Base-by-base conservation (phyloP, 2,329 filamentous ascomycete genomes). In the Onygenales sp. region DNA sequence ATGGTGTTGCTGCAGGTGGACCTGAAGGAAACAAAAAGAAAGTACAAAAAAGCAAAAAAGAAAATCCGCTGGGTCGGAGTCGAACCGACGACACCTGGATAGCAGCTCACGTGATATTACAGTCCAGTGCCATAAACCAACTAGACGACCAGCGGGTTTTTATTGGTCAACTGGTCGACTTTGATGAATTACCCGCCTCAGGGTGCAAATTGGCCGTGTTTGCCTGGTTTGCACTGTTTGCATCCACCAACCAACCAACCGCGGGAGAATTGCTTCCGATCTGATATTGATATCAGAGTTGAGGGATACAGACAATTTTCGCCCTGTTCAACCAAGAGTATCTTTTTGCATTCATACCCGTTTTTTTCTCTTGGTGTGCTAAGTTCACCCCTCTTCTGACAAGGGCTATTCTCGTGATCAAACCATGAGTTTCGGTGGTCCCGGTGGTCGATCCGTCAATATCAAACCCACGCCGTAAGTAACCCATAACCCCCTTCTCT, bases 391-490 rank as follows among this genome's bases (percentile, higher is more conserved):
- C 21, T 27, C 21, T 27, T 27, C 3, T 5, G 36, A 39, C 36
- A 39, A 39, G 13, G 36, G 36, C 13, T 9, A 43, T 41, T n/a
- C 1, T 17, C 36, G 48, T 7, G 27, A 33, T 27, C 13, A 44
- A 43, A 59, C 38, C 45, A 72, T 73, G 70, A 68, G 83, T 69
- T 89, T 89, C 66, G 87, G 87, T 60, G 78, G 81, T 58, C 87
- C 86, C 32, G 87, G 87, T 59, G 82, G 83, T 55, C 76, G 80
- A 32, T 77, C 80, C 57, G 75, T 80, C 59, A 78, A 79, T 66
- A 72, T 78, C 55, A 89, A 87, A 67, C 87, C 87, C 51, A 83
- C 78, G 21, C 87, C 87, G 81, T 87, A 73, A 69, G 83, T 76
- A 42, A 10, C 5, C 9, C 21, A 52, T 27, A 27, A 27, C 21